Percentiles rank a stretch among this genome's conserved stretches.
Evolutionary conservation across 2,329 filamentous ascomycete genomes (phyloP).

Genomic region (Paecilomyces formosus): DNA sequence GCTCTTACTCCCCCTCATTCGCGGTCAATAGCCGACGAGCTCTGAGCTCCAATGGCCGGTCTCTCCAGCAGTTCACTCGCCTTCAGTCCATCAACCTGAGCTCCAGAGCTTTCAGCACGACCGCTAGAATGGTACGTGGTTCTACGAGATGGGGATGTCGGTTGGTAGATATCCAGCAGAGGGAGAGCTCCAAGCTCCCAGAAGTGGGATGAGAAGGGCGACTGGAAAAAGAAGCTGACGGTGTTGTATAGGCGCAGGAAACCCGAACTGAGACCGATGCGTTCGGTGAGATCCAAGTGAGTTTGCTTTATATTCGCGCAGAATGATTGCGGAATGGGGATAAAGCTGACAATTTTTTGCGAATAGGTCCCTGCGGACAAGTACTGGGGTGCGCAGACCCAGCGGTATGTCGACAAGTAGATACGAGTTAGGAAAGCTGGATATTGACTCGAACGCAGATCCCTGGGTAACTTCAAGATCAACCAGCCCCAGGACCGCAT

Average conservation of each 20-base stretch:
- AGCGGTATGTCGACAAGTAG: slow-evolving; percentile 50
- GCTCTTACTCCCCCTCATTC: slow-evolving; percentile 16
- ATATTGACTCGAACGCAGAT: slow-evolving; percentile 39
- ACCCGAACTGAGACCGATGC: slow-evolving; percentile 90
- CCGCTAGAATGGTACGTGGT: slow-evolving; percentile 29
- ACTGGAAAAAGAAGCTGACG: not conserved
- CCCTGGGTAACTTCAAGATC: slow-evolving; percentile 96
- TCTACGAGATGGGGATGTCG: not conserved
- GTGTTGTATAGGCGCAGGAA: slow-evolving; percentile 22
- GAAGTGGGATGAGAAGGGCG: not conserved
- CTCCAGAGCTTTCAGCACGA: slow-evolving; percentile 30
- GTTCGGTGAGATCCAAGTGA: slow-evolving; percentile 82
- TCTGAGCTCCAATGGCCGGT: slow-evolving; percentile 23
- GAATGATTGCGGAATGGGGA: not conserved
- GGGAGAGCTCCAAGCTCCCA: not conserved
- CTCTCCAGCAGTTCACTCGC: slow-evolving; percentile 25
- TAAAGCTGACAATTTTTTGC: not conserved
- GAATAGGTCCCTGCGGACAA: slow-evolving; percentile 68
- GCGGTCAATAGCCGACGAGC: slow-evolving; percentile 17
- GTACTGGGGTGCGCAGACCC: slow-evolving; percentile 98
- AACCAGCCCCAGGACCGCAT: slow-evolving; percentile 99
- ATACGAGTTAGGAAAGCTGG: slow-evolving; percentile 1
- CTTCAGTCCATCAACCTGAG: slow-evolving; percentile 26
- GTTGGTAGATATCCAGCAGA: not conserved
- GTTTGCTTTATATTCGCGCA: slow-evolving; percentile 7